Percentiles rank a stretch among this genome's conserved stretches.
Conservation (phyloP, 257 asterid genomes). For the Jaltomata sinuosa region DNA sequence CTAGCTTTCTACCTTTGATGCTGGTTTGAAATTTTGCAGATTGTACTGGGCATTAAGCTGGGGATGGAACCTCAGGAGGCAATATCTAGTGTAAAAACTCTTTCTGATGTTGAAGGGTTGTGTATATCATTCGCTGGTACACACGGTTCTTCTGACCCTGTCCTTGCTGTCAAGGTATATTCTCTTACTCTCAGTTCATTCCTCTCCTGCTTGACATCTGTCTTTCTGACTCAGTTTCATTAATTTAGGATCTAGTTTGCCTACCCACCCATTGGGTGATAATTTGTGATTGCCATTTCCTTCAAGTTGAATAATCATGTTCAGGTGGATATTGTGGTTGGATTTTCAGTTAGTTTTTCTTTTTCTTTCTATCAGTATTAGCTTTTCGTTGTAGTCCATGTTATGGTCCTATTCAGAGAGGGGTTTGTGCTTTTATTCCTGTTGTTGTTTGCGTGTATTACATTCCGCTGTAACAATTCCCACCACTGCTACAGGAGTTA, state of each 20-base stretch:
- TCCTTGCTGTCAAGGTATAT: constrained; percentile 61
- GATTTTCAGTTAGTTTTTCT: neutral
- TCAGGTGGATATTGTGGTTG: neutral
- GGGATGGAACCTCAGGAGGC: constrained; percentile 81
- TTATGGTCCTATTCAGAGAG: neutral
- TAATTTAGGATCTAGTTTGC: neutral
- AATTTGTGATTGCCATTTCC: neutral
- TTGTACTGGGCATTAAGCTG: constrained; percentile 70
- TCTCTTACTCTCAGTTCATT: neutral
- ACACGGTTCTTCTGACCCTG: constrained; percentile 73
- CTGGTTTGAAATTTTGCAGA: constrained; percentile 34
- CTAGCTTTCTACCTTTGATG: neutral
- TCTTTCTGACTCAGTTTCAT: neutral
- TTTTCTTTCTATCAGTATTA: neutral
- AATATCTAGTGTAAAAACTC: constrained; percentile 54
- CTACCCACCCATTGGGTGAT: neutral
- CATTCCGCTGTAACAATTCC: neutral
- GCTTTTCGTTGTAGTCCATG: neutral
- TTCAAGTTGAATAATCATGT: neutral
- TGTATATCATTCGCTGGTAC: constrained; percentile 65
- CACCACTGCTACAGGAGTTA: constrained; percentile 37
- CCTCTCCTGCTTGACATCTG: neutral
- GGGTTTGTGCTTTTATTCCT: neutral
- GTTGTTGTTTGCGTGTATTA: neutral
- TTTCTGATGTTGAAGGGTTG: constrained; percentile 84